phyloP scores from a whole-genome alignment of 352 stramenopile genomes.

The Globisporangium yorkense region DNA sequence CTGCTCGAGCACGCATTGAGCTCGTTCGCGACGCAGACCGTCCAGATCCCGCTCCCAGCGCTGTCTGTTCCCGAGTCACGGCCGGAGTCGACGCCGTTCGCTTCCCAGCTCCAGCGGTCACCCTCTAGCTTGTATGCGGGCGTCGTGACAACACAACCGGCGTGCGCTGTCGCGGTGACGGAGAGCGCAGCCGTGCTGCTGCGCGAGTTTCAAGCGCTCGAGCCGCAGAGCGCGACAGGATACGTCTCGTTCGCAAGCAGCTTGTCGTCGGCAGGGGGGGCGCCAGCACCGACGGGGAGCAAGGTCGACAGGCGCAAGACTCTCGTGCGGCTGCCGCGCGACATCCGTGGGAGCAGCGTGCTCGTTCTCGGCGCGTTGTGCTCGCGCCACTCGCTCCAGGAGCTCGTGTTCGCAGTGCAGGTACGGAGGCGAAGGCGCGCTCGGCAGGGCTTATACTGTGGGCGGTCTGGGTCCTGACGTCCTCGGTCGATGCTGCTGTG shows the following conservation, averaged over 20 bases:
- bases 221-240: constrained; percentile 14
- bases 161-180: constrained; percentile 26
- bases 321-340: constrained; percentile 27
- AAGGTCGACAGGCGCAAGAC: not conserved
- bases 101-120: constrained; percentile 12
- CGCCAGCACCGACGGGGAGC: constrained; percentile 9
- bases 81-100: not conserved
- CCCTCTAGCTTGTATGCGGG: constrained; percentile 10
- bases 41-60: constrained; percentile 14
- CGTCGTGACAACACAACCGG: constrained; percentile 22
- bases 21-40: constrained; percentile 22
- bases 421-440: not conserved
- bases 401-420: not conserved
- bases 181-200: constrained; percentile 13
- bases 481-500: not conserved
- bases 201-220: constrained; percentile 20
- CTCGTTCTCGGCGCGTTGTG: constrained; percentile 3
- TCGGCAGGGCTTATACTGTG: not conserved
- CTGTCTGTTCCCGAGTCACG: not conserved
- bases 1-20: constrained; percentile 46
- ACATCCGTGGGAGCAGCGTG: constrained; percentile 16
- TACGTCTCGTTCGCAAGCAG: constrained; percentile 10
- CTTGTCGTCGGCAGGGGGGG: not conserved
- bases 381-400: not conserved
- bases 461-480: not conserved